Percentiles rank a stretch among this genome's conserved stretches.
These are phyloP conservation scores for Hordeum pubiflorum DNA, from an alignment of 202 grass and related monocot species.

Conservation along the genomic window DNA sequence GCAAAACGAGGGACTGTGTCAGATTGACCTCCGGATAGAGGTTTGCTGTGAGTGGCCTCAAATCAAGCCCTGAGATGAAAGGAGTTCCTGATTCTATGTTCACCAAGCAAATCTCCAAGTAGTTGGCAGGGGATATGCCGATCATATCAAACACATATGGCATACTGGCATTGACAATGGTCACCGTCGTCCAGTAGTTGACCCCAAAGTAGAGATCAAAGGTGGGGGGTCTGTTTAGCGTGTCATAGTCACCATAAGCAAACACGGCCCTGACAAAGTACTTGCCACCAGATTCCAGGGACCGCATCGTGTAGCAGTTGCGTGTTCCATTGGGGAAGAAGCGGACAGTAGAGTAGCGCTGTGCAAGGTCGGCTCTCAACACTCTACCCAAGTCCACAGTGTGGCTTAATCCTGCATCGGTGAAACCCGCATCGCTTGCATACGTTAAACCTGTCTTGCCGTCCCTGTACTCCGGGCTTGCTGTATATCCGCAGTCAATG, in stretches of 20 bases:
- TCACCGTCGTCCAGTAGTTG: constrained; percentile 46
- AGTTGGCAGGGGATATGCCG: no score
- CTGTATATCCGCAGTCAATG: no score
- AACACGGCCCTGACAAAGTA: constrained; percentile 41
- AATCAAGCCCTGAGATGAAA: constrained; percentile 36
- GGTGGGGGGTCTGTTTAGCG: not conserved
- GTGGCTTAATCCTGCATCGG: no score
- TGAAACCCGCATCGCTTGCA: no score
- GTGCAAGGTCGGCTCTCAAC: not conserved
- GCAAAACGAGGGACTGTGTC: not conserved
- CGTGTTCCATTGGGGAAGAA: not conserved
- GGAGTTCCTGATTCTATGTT: constrained; percentile 23
- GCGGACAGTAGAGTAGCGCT: constrained; percentile 29
- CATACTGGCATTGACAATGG: not conserved
- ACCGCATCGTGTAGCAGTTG: constrained; percentile 47
- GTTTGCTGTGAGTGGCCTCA: constrained; percentile 21
- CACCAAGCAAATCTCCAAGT: constrained; percentile 35
- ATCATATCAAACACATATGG: not conserved
- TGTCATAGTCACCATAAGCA: constrained; percentile 53
- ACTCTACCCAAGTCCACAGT: no score
- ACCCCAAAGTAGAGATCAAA: constrained; percentile 53
- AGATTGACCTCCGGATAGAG: constrained; percentile 18
- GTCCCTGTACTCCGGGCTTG: no score
- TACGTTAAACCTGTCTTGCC: no score
- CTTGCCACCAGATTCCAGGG: not conserved